Conservation (phyloP, 208 protist genomes). For the Porcisia deanei region DNA sequence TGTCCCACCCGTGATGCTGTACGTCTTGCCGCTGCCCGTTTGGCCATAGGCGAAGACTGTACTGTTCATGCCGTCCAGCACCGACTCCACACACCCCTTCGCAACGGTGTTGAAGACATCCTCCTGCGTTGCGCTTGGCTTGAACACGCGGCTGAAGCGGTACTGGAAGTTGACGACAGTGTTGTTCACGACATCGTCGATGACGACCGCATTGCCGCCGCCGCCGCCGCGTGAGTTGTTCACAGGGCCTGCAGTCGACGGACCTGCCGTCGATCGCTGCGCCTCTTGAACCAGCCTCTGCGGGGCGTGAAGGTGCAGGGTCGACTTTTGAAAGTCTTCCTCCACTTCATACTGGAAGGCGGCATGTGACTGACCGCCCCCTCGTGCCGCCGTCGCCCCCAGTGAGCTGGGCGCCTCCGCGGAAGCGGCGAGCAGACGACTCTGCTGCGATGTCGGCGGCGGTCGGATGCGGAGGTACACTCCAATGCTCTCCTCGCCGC, state of each 20-base stretch:
- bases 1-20: slow-evolving; percentile 89
- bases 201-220: not conserved
- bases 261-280: slow-evolving; percentile 14
- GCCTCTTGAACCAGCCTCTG: slow-evolving; percentile 27
- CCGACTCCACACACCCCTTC: slow-evolving; percentile 81
- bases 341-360: slow-evolving; percentile 29
- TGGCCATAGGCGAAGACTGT: slow-evolving; percentile 93
- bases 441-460: slow-evolving; percentile 51
- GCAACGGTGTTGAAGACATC: slow-evolving; percentile 85
- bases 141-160: slow-evolving; percentile 82
- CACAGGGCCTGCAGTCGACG: not conserved
- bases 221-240: not conserved
- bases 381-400: not conserved
- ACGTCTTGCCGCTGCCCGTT: slow-evolving; percentile 92
- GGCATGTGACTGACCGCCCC: not conserved
- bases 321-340: slow-evolving; percentile 21
- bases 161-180: slow-evolving; percentile 66
- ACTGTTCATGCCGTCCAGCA: slow-evolving; percentile 86
- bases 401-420: not conserved
- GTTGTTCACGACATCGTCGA: slow-evolving; percentile 77
- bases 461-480: slow-evolving; percentile 83
- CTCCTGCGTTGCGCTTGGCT: slow-evolving; percentile 60
- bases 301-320: slow-evolving; percentile 28
- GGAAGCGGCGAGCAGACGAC: slow-evolving; percentile 38
- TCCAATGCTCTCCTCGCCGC: slow-evolving; percentile 59